phyloP scores from a whole-genome alignment of 352 stramenopile species.

The Pythium biforme region DNA sequence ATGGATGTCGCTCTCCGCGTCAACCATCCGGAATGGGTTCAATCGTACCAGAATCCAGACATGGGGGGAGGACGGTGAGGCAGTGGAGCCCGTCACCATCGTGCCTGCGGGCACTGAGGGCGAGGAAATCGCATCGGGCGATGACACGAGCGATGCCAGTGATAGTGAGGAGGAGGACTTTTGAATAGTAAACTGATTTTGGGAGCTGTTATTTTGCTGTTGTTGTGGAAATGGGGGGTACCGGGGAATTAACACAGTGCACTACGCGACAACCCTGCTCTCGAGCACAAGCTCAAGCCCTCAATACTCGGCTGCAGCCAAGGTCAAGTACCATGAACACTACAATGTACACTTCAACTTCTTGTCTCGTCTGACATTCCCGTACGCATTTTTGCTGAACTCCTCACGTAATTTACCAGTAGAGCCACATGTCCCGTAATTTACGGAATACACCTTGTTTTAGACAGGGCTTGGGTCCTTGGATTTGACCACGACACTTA shows the following conservation, averaged over 20 bases:
- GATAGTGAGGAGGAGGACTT: conserved; percentile 6
- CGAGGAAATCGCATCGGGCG: not conserved
- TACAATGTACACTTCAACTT: conserved; percentile 4
- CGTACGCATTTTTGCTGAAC: conserved; percentile 3
- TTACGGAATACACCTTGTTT: conserved; percentile 5
- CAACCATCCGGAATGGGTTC: not conserved
- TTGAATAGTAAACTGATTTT: not conserved
- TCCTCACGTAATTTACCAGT: not conserved
- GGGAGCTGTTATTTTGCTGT: not conserved
- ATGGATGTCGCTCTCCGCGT: not conserved
- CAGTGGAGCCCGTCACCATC: not conserved
- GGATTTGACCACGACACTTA: conserved; percentile 2
- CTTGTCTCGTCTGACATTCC: conserved; percentile 4
- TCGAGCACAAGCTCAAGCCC: conserved; percentile 1
- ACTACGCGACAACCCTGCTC: conserved; percentile 10
- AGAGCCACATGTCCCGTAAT: not conserved
- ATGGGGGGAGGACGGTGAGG: not conserved
- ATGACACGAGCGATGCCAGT: conserved; percentile 3
- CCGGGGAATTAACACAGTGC: conserved; percentile 6
- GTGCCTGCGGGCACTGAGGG: not conserved
- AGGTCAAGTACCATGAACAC: conserved; percentile 3
- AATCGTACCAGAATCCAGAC: not conserved
- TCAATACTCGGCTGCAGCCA: not conserved
- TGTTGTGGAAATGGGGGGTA: not conserved
- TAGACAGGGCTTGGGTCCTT: not conserved